Evolutionary conservation across 306 rosid species (phyloP), one percentile per base, ranked within the genome.

Genomic region (Medicago arabica): DNA sequence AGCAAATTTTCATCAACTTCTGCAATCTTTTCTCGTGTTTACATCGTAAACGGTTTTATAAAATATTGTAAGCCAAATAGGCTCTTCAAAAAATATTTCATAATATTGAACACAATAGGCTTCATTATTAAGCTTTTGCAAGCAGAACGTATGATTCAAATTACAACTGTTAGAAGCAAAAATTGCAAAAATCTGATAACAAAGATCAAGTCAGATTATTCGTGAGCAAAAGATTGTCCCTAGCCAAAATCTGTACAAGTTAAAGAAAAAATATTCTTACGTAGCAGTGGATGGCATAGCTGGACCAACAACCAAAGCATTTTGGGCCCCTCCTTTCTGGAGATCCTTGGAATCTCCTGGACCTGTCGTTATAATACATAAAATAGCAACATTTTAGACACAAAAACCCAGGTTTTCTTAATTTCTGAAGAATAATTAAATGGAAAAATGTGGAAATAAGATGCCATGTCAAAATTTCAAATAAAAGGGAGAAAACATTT

Each of bases 291-390:
- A 85, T 47, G 88, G 96, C 69, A 83, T 89, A 39, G 97, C 16
- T 63, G 98, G 99, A 66, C 99, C 97, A 75, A 92, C 87, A 51
- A 89, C 98, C 84, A 92, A 82, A 18, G 93, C 87, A 75, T 88
- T 92, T 49, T 95, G 93, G 53, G 85, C 78, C 77, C 80, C 85
- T 49, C 85, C 85, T 63, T 82, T 85, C 14, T 83, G 85, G 12
- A 66, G 63, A 81, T 82, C 87, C 40, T 86, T 86, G 43, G 91
- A 84, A 77, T 77, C 92, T 71, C 78, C 93, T 1, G 83, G 96
- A 75, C 86, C 90, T 87, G 54, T 50, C 79, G 72, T 55, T n/a
- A 80, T 14, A 80, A 43, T 36, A 59, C 71, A 73, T 65, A 54
- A 21, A 71, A 79, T 25, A 69, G 75, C 81, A 57, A 23, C 39